A percentile compares a stretch with the other conserved stretches of the same genome.
phyloP scores from a whole-genome alignment of 495 filamentous ascomycete genomes.

The Cairneyella variabilis region DNA sequence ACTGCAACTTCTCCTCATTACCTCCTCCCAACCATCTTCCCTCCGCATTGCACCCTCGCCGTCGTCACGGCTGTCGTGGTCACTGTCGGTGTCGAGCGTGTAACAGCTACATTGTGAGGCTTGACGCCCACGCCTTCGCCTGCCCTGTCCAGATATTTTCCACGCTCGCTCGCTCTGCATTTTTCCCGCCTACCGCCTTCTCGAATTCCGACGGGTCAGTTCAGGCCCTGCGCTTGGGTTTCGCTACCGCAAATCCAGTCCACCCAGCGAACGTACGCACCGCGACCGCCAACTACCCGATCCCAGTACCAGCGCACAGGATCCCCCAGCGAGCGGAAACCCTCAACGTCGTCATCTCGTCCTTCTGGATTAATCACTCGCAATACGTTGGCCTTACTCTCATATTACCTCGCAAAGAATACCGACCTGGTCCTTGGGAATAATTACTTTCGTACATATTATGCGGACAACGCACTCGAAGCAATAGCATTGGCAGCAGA shows the following conservation, averaged over 20 bases:
- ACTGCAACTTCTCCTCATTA: too few relatives aligned
- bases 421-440: too few relatives aligned
- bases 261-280: background rate
- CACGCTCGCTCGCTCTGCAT: too few relatives aligned
- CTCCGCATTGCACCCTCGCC: background rate
- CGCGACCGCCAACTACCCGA: background rate
- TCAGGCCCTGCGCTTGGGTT: background rate
- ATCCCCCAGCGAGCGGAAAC: slow-evolving; percentile 1
- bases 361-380: too few relatives aligned
- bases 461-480: background rate
- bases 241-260: slow-evolving; percentile 8
- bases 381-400: background rate
- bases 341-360: slow-evolving; percentile 1
- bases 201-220: background rate
- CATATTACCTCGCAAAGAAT: background rate
- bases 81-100: background rate
- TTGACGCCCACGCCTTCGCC: too few relatives aligned
- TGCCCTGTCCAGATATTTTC: too few relatives aligned
- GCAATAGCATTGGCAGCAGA: too few relatives aligned
- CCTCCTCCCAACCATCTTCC: too few relatives aligned
- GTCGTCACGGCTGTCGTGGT: background rate
- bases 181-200: too few relatives aligned
- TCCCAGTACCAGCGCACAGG: slow-evolving; percentile 13
- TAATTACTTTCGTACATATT: background rate
- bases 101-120: too few relatives aligned